Evolutionary conservation across 495 filamentous ascomycete species (phyloP), one percentile per base, ranked within the genome.

Genomic region (Lasiosphaeria ovina): DNA sequence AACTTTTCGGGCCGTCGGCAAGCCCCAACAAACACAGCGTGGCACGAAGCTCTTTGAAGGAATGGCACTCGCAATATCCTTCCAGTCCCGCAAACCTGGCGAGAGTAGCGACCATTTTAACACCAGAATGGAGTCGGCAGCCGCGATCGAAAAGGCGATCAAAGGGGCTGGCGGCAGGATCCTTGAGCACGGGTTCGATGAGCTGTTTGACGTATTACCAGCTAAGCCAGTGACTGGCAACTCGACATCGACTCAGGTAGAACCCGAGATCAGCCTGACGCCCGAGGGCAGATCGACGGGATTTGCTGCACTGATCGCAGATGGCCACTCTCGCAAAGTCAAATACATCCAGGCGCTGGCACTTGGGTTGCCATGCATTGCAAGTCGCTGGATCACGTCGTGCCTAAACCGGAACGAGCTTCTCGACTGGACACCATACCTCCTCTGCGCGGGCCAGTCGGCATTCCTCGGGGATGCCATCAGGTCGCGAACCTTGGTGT

Each of bases 261-360:
- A 71, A 35, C 62, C 70, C 44, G 69, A 71, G 6, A 68, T 72
- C 12, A 68, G 38, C 24, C 63, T 72, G 5, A 85, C 75, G 1
- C 45, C 74, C 0, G 71, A 74, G 11, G 82, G 85, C 34, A 70
- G 78, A 16, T 69, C 78, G 10, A 74, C 88, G 0, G 90, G 91
- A 4, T 98, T 98, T 71, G 82, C 87, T 1, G 91, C 89, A 31
- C 76, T 98, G 16, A 92, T 98, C 61, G 87, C 94, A 0, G 89
- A 97, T 70, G 83, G 83, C 34, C 87, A 97, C 72, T 95, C 89
- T 11, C 86, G 94, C n/a, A 88, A 89, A 57, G 84, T 86, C 40
- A 98, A 98, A 63, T 97, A 94, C 73, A 89, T 98, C 81, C 93
- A 98, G 71, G 94, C 94, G 0, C 85, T 98, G 11, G 93, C 95